Conservation (phyloP, 257 asterid species). For the Nicotiana attenuata region DNA sequence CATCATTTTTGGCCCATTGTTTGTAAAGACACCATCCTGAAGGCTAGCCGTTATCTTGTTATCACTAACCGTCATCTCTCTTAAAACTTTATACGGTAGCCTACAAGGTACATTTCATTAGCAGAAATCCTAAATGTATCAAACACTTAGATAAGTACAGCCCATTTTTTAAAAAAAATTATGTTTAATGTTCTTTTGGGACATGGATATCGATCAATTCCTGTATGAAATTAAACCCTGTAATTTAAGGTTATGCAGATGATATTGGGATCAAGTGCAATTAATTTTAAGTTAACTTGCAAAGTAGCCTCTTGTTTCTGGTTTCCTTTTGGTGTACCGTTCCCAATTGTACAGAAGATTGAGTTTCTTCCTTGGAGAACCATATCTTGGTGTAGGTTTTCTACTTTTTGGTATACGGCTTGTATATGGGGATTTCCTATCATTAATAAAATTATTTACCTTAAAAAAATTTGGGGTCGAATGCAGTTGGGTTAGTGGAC, state of each 20-base stretch:
- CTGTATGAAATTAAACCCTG: neutral
- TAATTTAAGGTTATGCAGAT: neutral
- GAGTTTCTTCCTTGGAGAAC: no score
- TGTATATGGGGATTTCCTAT: no score
- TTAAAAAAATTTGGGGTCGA: no score
- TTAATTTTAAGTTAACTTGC: no score
- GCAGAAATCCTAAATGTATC: neutral
- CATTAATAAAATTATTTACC: no score
- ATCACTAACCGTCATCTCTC: neutral
- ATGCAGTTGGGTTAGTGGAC: neutral
- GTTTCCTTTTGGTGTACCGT: no score
- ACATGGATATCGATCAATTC: neutral
- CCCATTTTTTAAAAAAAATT: neutral
- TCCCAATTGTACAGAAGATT: no score
- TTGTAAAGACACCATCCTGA: neutral
- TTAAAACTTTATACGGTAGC: neutral
- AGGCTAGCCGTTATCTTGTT: neutral
- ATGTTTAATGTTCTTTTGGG: neutral
- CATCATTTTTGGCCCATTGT: neutral
- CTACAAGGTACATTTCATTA: neutral
- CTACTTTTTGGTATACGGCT: no score
- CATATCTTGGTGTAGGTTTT: no score
- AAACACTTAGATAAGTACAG: neutral
- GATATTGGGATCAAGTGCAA: neutral
- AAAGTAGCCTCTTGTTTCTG: no score